These are phyloP conservation scores for Selaginella tamariscina DNA, from an alignment of 75 land plant species.

Conservation along the genomic window DNA sequence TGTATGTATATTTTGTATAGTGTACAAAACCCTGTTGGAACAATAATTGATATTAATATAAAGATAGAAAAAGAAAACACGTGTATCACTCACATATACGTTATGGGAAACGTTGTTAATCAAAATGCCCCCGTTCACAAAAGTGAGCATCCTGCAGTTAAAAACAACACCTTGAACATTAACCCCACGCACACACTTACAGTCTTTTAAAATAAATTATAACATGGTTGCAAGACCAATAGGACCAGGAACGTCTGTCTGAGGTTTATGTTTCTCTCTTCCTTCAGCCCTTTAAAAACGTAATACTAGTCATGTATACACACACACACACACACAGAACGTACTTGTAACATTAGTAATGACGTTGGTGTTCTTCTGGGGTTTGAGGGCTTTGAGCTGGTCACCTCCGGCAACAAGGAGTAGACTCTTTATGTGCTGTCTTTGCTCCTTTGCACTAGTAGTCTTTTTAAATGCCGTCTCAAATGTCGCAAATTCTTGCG, in stretches of 20 bases:
- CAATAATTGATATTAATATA: too few relatives aligned
- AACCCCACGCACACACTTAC: too few relatives aligned
- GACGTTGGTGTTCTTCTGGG: slow-evolving; percentile 54
- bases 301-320: not conserved
- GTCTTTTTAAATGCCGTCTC: slow-evolving; percentile 79
- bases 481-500: slow-evolving; percentile 47
- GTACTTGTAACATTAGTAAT: slow-evolving; percentile 84
- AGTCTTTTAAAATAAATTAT: too few relatives aligned
- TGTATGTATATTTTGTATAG: too few relatives aligned
- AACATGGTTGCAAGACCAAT: not conserved
- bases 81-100: too few relatives aligned
- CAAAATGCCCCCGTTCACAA: too few relatives aligned
- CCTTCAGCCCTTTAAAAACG: not conserved
- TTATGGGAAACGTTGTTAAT: too few relatives aligned
- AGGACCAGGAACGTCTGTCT: not conserved
- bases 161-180: too few relatives aligned
- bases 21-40: too few relatives aligned
- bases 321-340: not conserved
- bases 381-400: slow-evolving; percentile 75
- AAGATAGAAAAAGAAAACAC: too few relatives aligned
- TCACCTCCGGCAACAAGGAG: slow-evolving; percentile 62
- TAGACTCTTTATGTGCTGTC: slow-evolving; percentile 72
- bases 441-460: slow-evolving; percentile 80
- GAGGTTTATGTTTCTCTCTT: not conserved
- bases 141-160: too few relatives aligned